Evolutionary conservation across 1,139 yeast species (phyloP).

Genomic region (Magnusiomyces suaveolens): DNA sequence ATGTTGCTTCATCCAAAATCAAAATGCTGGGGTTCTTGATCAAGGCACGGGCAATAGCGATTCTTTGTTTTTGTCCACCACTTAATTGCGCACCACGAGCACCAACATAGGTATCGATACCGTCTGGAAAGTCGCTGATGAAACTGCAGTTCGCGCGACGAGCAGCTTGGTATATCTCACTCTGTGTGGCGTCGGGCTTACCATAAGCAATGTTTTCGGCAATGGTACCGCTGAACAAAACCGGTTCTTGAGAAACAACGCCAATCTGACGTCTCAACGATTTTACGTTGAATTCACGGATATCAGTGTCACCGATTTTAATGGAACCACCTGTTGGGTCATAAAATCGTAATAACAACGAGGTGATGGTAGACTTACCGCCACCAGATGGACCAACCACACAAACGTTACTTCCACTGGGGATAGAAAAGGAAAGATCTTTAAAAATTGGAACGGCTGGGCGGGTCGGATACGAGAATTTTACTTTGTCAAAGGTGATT

Average conservation of each 20-base stretch:
- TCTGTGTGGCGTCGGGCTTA: conserved; percentile 44
- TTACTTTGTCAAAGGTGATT: conserved; percentile 55
- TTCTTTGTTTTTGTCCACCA: conserved; percentile 73
- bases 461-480: conserved; percentile 80
- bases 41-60: conserved; percentile 74
- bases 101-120: conserved; percentile 76
- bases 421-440: conserved; percentile 54
- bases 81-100: conserved; percentile 80
- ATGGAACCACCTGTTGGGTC: conserved; percentile 64
- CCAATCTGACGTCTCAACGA: conserved; percentile 66
- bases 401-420: conserved; percentile 81
- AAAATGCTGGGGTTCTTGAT: conserved; percentile 63
- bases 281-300: conserved; percentile 60
- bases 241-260: conserved; percentile 89
- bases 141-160: conserved; percentile 73
- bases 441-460: conserved; percentile 62
- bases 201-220: conserved; percentile 83
- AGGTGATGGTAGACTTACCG: conserved; percentile 86
- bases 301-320: conserved; percentile 58
- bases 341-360: conserved; percentile 68
- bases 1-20: conserved; percentile 73
- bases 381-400: conserved; percentile 95
- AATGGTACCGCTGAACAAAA: conserved; percentile 82
- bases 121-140: conserved; percentile 64
- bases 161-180: conserved; percentile 63